These are phyloP conservation scores for Adansonia grandidieri DNA, from an alignment of 441 rosid species.

Conservation along the genomic window DNA sequence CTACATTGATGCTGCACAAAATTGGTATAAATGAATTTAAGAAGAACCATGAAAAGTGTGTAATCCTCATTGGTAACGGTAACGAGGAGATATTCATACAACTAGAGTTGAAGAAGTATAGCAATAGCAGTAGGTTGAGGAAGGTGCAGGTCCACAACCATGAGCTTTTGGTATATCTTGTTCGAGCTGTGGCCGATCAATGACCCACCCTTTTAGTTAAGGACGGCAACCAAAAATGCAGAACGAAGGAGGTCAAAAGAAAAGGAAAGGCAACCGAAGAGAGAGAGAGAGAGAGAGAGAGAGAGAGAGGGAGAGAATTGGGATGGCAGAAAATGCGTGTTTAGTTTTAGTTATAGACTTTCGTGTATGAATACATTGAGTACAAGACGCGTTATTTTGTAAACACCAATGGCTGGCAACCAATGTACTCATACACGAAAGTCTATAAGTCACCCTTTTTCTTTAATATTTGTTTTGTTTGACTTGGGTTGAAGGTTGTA, in stretches of 20 bases:
- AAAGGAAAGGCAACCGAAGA: background rate
- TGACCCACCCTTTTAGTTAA: background rate
- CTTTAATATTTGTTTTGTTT: background rate
- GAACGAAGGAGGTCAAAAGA: slow-evolving; percentile 4
- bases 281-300: background rate
- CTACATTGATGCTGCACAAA: background rate
- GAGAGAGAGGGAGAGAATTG: background rate
- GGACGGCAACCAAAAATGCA: slow-evolving; percentile 20
- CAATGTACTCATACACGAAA: no score
- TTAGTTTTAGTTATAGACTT: slow-evolving; percentile 4
- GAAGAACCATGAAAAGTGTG: slow-evolving; percentile 35
- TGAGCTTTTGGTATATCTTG: background rate
- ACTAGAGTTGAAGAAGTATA: background rate
- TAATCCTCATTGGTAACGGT: slow-evolving; percentile 36
- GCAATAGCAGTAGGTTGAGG: background rate
- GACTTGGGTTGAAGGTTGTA: background rate
- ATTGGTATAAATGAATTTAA: background rate
- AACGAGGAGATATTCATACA: slow-evolving; percentile 24
- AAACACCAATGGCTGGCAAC: background rate
- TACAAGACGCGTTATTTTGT: background rate
- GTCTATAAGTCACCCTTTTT: background rate
- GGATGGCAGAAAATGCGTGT: background rate
- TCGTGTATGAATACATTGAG: background rate
- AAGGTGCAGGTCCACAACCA: slow-evolving; percentile 2
- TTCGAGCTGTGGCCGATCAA: slow-evolving; percentile 15